Conservation (phyloP, 2,329 filamentous ascomycete genomes). For the Cytospora chrysosperma region DNA sequence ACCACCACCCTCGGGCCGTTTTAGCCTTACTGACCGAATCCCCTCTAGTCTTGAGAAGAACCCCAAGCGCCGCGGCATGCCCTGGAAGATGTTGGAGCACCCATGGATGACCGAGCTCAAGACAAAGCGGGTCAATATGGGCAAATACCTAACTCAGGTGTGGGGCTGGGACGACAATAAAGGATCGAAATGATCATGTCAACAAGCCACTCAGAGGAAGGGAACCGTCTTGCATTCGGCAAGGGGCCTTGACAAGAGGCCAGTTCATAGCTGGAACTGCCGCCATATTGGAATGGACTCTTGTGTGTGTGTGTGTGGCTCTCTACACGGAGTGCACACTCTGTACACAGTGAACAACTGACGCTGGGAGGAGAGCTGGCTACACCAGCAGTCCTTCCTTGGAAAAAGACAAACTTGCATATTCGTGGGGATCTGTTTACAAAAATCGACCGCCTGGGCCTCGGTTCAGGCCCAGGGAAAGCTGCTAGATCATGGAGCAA, state of each 20-base stretch:
- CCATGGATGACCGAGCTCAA: conserved; percentile 99
- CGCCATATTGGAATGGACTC: neutral
- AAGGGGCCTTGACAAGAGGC: neutral
- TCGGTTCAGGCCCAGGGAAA: neutral
- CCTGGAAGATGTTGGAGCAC: conserved; percentile 98
- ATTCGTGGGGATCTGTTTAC: neutral
- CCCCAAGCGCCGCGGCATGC: conserved; percentile 78
- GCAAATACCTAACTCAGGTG: conserved; percentile 86
- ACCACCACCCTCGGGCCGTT: neutral
- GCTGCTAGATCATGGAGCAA: neutral
- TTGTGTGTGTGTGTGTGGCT: too few relatives aligned
- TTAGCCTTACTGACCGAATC: conserved; percentile 16
- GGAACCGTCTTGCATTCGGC: neutral
- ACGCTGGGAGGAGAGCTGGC: neutral
- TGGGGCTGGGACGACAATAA: conserved; percentile 87
- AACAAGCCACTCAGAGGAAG: neutral
- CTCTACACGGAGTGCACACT: neutral
- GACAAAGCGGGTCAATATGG: conserved; percentile 95
- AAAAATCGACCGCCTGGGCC: neutral
- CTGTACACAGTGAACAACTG: neutral
- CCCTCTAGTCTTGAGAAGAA: conserved; percentile 84
- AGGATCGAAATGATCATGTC: conserved; percentile 14
- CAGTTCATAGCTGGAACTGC: neutral
- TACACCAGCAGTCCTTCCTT: neutral
- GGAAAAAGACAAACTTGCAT: neutral